phyloP scores from a whole-genome alignment of 106 monocot species.

The Dendrobium nobile region DNA sequence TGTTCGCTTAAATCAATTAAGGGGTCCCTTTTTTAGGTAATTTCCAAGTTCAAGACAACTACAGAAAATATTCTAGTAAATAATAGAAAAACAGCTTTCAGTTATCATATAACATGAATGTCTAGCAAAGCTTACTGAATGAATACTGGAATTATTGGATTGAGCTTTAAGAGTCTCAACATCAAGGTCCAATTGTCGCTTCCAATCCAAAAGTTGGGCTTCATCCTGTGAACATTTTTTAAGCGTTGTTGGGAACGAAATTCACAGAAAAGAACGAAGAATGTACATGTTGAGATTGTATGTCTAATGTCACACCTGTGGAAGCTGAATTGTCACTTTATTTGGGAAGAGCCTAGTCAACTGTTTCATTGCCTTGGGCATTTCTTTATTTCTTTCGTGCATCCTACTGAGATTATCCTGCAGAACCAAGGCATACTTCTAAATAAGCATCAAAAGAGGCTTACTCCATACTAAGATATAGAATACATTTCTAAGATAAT shows the following conservation, averaged over 20 bases:
- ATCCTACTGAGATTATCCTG: constrained; percentile 78
- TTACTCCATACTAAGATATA: background rate
- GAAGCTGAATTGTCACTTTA: constrained; percentile 80
- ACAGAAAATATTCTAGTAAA: background rate
- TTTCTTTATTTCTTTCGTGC: constrained; percentile 83
- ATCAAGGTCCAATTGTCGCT: constrained; percentile 83
- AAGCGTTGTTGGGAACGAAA: background rate
- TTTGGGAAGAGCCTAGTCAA: constrained; percentile 79
- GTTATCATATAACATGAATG: background rate
- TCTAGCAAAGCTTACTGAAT: constrained; percentile 49
- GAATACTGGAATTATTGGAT: constrained; percentile 72
- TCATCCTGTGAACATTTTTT: constrained; percentile 55
- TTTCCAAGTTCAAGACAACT: background rate
- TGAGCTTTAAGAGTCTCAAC: constrained; percentile 91
- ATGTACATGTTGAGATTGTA: background rate
- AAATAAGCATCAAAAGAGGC: background rate
- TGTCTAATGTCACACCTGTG: constrained; percentile 38
- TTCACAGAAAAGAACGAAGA: constrained; percentile 5
- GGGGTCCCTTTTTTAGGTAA: too few relatives aligned
- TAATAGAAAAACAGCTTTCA: background rate
- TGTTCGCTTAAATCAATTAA: too few relatives aligned
- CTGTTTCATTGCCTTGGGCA: constrained; percentile 87
- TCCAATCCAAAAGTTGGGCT: constrained; percentile 65
- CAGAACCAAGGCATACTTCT: background rate
- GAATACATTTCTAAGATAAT: background rate